phyloP scores from a whole-genome alignment of 2,329 filamentous ascomycete genomes.

The Taxawa tesnikishii region DNA sequence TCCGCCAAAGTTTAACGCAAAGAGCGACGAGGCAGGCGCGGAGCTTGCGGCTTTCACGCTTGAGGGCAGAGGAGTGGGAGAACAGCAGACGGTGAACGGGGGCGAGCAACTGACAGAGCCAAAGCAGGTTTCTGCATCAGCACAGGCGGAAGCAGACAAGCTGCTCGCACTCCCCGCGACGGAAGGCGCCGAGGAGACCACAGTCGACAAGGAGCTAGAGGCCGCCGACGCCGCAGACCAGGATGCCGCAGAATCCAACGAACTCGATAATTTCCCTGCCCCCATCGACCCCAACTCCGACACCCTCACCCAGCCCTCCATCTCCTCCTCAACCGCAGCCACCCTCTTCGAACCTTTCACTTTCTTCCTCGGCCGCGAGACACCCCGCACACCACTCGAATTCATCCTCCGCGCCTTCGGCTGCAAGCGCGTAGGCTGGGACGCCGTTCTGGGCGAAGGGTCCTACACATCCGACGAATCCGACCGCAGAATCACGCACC shows the following conservation, averaged over 20 bases:
- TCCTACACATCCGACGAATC: constrained; percentile 84
- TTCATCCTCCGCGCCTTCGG: constrained; percentile 90
- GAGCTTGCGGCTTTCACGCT: constrained; percentile 86
- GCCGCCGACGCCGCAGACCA: constrained; percentile 25
- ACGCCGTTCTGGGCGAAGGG: constrained; percentile 77
- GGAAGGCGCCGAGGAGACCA: constrained; percentile 10
- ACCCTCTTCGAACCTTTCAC: constrained; percentile 81
- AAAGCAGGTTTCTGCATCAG: constrained; percentile 22
- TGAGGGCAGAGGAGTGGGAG: constrained; percentile 55
- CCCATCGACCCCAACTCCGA: constrained; percentile 75
- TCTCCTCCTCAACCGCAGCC: constrained; percentile 49
- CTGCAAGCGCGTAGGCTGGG: constrained; percentile 93
- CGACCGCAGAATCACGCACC: constrained; percentile 85
- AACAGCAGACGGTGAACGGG: constrained; percentile 13
- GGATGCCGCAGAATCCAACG: constrained; percentile 23
- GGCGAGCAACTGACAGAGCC: constrained; percentile 10
- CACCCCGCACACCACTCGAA: constrained; percentile 78
- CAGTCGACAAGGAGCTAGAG: constrained; percentile 21
- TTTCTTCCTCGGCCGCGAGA: constrained; percentile 87
- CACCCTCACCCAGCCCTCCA: constrained; percentile 65
- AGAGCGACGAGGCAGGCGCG: constrained; percentile 77
- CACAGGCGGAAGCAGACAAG: constrained; percentile 37
- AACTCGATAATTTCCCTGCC: constrained; percentile 78
- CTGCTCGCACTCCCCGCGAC: constrained; percentile 17
- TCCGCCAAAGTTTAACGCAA: constrained; percentile 81